Evolutionary conservation across 2,329 filamentous ascomycete genomes (phyloP).

Genomic region (Paraconiothyrium sp.): DNA sequence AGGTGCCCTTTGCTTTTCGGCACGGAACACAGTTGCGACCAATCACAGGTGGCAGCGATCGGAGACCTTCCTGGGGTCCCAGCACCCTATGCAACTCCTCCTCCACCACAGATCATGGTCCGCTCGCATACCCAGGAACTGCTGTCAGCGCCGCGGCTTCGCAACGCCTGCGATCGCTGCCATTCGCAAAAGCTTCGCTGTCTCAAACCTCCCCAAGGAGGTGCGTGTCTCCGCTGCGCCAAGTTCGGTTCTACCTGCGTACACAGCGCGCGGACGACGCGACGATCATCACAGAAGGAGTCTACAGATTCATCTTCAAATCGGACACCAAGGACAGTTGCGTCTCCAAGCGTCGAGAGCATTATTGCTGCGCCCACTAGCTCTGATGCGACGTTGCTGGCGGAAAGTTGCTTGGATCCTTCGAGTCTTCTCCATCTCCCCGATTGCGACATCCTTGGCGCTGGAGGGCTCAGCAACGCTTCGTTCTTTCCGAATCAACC

Average conservation of each 20-base stretch:
- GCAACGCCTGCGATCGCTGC: slow-evolving; percentile 20
- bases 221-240: slow-evolving; percentile 13
- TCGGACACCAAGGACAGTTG: background rate
- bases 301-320: background rate
- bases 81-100: background rate
- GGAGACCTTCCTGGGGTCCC: too few relatives aligned
- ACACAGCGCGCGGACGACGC: slow-evolving; percentile 9
- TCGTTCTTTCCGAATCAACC: background rate
- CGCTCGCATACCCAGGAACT: slow-evolving; percentile 16
- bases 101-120: slow-evolving; percentile 14
- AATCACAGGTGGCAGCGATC: too few relatives aligned
- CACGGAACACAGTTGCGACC: too few relatives aligned
- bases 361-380: background rate
- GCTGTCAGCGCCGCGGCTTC: slow-evolving; percentile 2
- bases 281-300: background rate
- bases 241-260: slow-evolving; percentile 8
- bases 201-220: slow-evolving; percentile 10
- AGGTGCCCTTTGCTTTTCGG: too few relatives aligned
- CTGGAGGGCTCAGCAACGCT: background rate
- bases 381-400: background rate
- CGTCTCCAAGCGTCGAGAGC: background rate
- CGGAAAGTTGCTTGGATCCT: background rate
- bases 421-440: background rate
- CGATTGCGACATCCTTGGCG: background rate
- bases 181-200: slow-evolving; percentile 22